Conservation (phyloP, 116 monocot genomes). For the Dioscorea cayenensis region DNA sequence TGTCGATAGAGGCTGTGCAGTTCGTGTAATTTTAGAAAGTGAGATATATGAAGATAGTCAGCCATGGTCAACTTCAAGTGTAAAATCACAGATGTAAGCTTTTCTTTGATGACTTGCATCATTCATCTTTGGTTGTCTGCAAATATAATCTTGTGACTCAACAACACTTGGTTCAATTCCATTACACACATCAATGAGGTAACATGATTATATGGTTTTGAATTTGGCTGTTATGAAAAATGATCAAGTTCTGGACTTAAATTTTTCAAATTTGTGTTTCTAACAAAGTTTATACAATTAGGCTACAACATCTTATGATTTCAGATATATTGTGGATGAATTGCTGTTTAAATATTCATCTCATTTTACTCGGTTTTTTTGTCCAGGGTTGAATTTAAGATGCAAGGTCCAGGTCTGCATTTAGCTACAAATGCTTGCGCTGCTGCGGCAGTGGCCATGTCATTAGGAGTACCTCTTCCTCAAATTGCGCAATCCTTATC, state of each 20-base stretch:
- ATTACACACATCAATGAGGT: no score
- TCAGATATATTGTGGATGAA: no score
- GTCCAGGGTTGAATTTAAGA: slow-evolving; percentile 26
- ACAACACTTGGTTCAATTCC: no score
- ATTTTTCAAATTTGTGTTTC: no score
- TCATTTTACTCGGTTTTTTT: neutral
- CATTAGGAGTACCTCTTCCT: slow-evolving; percentile 26
- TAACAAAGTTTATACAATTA: no score
- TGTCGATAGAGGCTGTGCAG: slow-evolving; percentile 25
- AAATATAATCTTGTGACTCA: neutral
- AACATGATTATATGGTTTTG: neutral
- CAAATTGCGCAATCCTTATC: slow-evolving; percentile 20
- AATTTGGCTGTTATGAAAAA: no score
- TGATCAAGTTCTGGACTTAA: no score
- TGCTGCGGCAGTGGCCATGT: slow-evolving; percentile 24
- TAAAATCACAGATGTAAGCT: neutral
- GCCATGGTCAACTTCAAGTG: neutral
- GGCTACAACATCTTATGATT: no score
- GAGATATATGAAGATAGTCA: neutral
- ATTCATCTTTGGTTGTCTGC: neutral
- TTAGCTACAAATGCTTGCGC: slow-evolving; percentile 28
- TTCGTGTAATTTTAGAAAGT: slow-evolving; percentile 23
- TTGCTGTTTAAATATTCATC: neutral
- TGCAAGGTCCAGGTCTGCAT: slow-evolving; percentile 31
- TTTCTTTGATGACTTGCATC: neutral